A percentile compares a stretch with the other conserved stretches of the same genome.
Evolutionary conservation across 1,139 yeast species (phyloP).

Genomic region (Saccharomyces hybrid): DNA sequence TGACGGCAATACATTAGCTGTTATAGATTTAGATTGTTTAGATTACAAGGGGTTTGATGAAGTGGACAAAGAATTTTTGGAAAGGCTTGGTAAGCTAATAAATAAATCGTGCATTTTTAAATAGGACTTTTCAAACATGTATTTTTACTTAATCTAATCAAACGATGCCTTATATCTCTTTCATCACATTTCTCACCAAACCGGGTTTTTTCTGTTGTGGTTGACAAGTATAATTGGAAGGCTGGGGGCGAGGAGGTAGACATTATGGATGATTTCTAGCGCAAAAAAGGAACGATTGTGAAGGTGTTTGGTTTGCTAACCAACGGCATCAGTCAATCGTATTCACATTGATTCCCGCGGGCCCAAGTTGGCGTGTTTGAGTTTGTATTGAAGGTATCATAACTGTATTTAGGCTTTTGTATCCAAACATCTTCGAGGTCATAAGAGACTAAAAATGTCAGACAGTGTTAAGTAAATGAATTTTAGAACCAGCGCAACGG

Average conservation of each 20-base stretch:
- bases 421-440: not conserved
- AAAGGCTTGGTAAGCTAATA: conserved; percentile 48
- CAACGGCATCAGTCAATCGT: not conserved
- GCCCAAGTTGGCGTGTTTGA: not conserved
- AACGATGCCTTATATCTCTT: not conserved
- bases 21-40: conserved; percentile 79
- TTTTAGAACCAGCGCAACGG: not conserved
- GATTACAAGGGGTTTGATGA: conserved; percentile 57
- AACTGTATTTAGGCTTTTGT: not conserved
- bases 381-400: not conserved
- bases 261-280: not conserved
- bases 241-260: not conserved
- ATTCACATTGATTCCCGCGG: not conserved
- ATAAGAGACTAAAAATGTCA: conserved; percentile 3
- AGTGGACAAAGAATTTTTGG: conserved; percentile 52
- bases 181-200: not conserved
- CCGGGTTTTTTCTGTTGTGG: not conserved
- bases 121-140: not conserved
- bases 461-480: not conserved
- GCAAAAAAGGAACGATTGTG: not conserved
- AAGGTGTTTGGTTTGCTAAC: not conserved
- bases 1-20: conserved; percentile 51
- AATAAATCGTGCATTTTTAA: conserved; percentile 33
- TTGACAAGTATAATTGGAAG: not conserved
- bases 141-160: not conserved